Conservation (phyloP, 208 protist species). For the Leishmania tropica region DNA sequence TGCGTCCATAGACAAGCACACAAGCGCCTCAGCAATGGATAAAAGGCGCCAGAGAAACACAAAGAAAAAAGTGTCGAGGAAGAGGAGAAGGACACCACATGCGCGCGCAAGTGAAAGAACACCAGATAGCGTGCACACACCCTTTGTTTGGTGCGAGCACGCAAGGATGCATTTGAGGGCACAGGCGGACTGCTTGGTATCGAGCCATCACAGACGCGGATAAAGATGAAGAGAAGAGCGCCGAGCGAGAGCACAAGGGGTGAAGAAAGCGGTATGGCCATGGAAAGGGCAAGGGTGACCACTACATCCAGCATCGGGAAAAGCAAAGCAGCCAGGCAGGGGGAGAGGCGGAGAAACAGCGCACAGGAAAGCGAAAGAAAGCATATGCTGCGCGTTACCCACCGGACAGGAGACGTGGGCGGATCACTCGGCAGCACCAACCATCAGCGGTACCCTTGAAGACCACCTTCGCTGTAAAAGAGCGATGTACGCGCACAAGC, state of each 20-base stretch:
- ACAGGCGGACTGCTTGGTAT: background rate
- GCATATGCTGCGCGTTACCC: background rate
- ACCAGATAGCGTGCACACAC: background rate
- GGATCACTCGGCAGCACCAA: background rate
- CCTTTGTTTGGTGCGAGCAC: background rate
- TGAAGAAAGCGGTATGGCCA: background rate
- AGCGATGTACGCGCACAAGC: background rate
- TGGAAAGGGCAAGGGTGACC: background rate
- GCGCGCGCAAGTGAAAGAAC: background rate
- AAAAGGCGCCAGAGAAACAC: background rate
- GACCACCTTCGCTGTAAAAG: background rate
- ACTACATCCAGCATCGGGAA: background rate
- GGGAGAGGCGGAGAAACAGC: background rate
- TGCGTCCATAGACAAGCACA: background rate
- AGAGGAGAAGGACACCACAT: conserved; percentile 7
- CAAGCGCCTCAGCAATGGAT: background rate
- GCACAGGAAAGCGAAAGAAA: background rate
- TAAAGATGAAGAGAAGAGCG: background rate
- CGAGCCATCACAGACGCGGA: background rate
- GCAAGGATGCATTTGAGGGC: background rate
- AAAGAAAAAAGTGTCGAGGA: background rate
- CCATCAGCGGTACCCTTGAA: background rate
- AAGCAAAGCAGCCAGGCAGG: background rate
- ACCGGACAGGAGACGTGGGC: too few relatives aligned
- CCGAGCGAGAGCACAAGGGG: background rate